These are phyloP conservation scores for Mycena polygramma DNA, from an alignment of 768 basidiomycete species.

Conservation along the genomic window DNA sequence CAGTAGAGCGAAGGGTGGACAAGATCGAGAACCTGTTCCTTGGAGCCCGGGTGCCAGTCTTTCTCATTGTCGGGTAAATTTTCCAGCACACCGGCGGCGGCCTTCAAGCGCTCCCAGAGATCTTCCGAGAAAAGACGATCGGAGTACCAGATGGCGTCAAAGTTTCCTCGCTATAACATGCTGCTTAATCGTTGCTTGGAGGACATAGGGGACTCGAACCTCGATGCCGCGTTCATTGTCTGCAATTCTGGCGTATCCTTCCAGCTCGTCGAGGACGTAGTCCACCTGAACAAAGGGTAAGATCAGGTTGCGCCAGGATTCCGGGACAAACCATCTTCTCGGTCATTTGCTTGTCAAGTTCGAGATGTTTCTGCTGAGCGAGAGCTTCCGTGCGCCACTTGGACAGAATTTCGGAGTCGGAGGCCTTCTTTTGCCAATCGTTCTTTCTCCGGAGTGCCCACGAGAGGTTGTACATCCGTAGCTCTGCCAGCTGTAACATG, in stretches of 20 bases:
- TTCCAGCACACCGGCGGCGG: constrained; percentile 34
- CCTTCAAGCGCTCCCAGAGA: constrained; percentile 14
- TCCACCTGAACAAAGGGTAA: constrained; percentile 8
- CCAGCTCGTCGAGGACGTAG: constrained; percentile 34
- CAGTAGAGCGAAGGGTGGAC: constrained; percentile 10
- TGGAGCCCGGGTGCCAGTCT: constrained; percentile 47
- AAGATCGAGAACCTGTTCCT: constrained; percentile 19
- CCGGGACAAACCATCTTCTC: constrained; percentile 1
- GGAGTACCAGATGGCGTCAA: constrained; percentile 36
- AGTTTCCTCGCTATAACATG: constrained; percentile 17
- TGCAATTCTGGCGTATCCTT: constrained; percentile 17
- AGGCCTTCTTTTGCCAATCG: too few relatives aligned
- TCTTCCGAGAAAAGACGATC: constrained; percentile 36
- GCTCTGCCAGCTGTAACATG: too few relatives aligned
- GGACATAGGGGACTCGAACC: background rate
- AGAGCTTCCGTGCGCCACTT: constrained; percentile 23
- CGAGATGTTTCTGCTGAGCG: background rate
- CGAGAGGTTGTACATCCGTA: too few relatives aligned
- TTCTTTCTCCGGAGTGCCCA: too few relatives aligned
- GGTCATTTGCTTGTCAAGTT: background rate
- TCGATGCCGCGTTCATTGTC: constrained; percentile 33
- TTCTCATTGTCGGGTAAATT: constrained; percentile 34
- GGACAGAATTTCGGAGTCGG: too few relatives aligned
- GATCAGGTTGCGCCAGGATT: background rate
- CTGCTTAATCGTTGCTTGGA: background rate